Evolutionary conservation across 257 asterid species (phyloP).

Genomic region (Vinca minor): DNA sequence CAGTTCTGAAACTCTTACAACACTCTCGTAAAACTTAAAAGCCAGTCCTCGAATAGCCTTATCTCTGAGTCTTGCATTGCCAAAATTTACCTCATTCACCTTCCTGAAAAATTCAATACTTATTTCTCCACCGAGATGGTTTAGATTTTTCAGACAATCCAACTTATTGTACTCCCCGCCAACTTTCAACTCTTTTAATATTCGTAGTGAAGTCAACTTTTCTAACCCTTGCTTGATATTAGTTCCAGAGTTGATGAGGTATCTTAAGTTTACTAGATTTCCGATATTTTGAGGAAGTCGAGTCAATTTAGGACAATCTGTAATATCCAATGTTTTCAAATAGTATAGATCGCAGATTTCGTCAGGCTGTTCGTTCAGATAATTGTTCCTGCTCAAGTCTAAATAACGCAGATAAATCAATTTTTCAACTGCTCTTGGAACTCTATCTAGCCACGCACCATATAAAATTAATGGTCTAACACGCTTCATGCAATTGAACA

Average conservation of each 20-base stretch:
- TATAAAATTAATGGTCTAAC: conserved; percentile 4
- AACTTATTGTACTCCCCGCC: not conserved
- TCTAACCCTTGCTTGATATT: not conserved
- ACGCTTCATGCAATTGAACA: not conserved
- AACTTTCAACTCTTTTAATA: conserved; percentile 3
- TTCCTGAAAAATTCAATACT: not conserved
- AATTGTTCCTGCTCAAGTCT: conserved; percentile 6
- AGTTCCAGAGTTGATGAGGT: conserved; percentile 5
- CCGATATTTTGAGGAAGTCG: too few relatives aligned
- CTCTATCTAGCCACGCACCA: not conserved
- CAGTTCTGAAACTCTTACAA: too few relatives aligned
- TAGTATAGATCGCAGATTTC: conserved; percentile 13
- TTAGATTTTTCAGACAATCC: too few relatives aligned
- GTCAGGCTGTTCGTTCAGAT: conserved; percentile 5
- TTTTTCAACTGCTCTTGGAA: not conserved
- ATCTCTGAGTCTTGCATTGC: too few relatives aligned
- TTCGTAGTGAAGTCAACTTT: not conserved
- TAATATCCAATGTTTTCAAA: conserved; percentile 19
- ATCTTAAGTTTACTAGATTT: conserved; percentile 16
- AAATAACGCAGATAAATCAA: conserved; percentile 14
- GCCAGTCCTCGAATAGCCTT: too few relatives aligned
- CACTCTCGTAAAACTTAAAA: too few relatives aligned
- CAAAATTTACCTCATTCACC: too few relatives aligned
- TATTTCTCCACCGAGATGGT: too few relatives aligned
- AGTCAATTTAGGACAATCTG: too few relatives aligned